Percentiles rank a stretch among this genome's conserved stretches.
Evolutionary conservation across 768 basidiomycete species (phyloP).

Genomic region (Austroboletus eburneus): DNA sequence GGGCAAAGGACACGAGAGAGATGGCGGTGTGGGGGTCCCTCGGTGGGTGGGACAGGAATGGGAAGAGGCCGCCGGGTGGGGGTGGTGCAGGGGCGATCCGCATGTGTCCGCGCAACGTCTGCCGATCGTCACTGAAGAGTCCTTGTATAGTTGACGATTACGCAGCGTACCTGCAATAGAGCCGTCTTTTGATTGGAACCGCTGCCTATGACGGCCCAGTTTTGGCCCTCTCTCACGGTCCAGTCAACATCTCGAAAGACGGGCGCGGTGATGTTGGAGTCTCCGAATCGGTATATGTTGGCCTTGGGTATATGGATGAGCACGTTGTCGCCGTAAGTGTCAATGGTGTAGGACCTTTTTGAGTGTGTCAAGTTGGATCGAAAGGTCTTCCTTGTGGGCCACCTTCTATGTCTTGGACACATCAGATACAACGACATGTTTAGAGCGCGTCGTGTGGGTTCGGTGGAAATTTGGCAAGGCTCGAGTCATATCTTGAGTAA

Average conservation of each 20-base stretch:
- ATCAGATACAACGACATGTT: no score
- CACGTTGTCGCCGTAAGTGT: neutral
- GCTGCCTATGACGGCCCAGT: constrained; percentile 73
- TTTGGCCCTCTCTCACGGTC: constrained; percentile 58
- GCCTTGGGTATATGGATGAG: constrained; percentile 44
- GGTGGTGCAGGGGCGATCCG: constrained; percentile 61
- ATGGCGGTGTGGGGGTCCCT: constrained; percentile 49
- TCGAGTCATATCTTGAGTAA: no score
- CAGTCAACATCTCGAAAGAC: constrained; percentile 53
- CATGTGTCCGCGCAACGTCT: constrained; percentile 70
- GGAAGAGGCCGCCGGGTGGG: constrained; percentile 71
- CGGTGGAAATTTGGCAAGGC: no score
- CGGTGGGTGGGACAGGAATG: constrained; percentile 48
- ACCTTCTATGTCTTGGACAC: no score
- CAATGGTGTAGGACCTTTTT: constrained; percentile 6
- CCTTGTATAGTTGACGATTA: neutral
- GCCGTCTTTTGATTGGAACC: constrained; percentile 58
- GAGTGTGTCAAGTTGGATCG: no score
- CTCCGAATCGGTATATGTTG: constrained; percentile 58
- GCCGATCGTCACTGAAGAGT: neutral
- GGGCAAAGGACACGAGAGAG: constrained; percentile 63
- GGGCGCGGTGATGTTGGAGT: constrained; percentile 42
- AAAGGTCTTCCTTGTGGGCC: no score
- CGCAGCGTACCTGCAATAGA: constrained; percentile 64
- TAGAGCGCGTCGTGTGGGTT: no score